Conservation (phyloP, 768 basidiomycete genomes). For the Symmetrospora coprosmae region DNA sequence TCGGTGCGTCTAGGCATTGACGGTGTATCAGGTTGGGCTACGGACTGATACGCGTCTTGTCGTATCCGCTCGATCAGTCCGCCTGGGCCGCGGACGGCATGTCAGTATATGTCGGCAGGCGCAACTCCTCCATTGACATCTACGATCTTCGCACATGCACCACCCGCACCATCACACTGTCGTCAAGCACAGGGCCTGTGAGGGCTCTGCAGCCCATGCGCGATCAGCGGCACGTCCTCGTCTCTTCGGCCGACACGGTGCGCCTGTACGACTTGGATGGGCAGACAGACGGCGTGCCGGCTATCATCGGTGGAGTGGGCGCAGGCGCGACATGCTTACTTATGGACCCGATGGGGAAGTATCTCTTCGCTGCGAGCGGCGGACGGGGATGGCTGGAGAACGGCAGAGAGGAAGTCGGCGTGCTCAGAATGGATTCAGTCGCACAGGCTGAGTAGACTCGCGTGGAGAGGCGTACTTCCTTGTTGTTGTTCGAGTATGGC, state of each 20-base stretch:
- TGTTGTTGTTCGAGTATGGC: too few relatives aligned
- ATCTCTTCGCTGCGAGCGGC: conserved; percentile 3
- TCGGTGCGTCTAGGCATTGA: conserved; percentile 62
- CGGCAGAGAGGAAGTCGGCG: conserved; percentile 11
- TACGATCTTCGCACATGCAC: conserved; percentile 61
- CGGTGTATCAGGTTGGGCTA: background rate
- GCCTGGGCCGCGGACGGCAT: conserved; percentile 83
- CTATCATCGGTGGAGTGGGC: background rate
- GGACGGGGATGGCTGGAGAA: conserved; percentile 6
- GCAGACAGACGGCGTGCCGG: background rate
- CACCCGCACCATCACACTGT: conserved; percentile 20
- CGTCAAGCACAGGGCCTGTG: conserved; percentile 65
- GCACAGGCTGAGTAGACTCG: too few relatives aligned
- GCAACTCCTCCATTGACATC: conserved; percentile 78
- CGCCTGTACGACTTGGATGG: background rate
- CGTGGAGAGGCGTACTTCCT: too few relatives aligned
- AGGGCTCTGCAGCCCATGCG: conserved; percentile 84
- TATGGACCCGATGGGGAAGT: background rate
- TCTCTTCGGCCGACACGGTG: conserved; percentile 3
- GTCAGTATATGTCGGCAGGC: conserved; percentile 76
- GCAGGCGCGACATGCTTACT: background rate
- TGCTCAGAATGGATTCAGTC: too few relatives aligned
- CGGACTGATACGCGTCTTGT: background rate
- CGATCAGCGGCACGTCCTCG: conserved; percentile 64
- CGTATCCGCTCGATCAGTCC: conserved; percentile 45